Base-by-base conservation (phyloP, 352 stramenopile species). In the Albugo laibachii region DNA sequence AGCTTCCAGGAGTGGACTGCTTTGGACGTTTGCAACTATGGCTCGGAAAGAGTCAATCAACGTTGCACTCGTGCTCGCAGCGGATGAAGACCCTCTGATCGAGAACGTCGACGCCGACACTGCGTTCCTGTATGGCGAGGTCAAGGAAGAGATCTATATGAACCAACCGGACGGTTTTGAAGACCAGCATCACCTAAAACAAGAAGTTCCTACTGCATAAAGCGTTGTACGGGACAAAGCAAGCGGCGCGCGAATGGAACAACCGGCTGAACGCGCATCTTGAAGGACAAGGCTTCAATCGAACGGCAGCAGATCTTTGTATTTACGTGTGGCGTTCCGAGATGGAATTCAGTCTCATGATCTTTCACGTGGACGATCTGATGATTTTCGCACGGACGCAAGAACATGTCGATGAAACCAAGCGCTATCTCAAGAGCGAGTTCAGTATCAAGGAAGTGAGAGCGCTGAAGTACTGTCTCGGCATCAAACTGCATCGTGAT, bases 301-400 rank as follows among this genome's bases (percentile, higher is more conserved):
- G 47, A 11, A 54, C 47, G 18, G 37, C 45, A 12, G 50, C 21
- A 0, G 50, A 62, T 8, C 34, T 57, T 14, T 62, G 58, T 20
- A 40, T 61, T 12, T 61, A 61, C 13, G 43, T 53, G 0, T 58
- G 56, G n/a, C n/a, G 36, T n/a, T n/a, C n/a, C n/a, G n/a, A n/a
- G n/a, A n/a, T n/a, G n/a, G n/a, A n/a, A n/a, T n/a, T n/a, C n/a
- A n/a, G n/a, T n/a, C n/a, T n/a, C n/a, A n/a, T n/a, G n/a, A n/a
- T n/a, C n/a, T n/a, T n/a, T n/a, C n/a, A n/a, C n/a, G n/a, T n/a
- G n/a, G n/a, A n/a, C n/a, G n/a, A n/a, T n/a, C n/a, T n/a, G n/a
- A n/a, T n/a, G n/a, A n/a, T n/a, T n/a, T n/a, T n/a, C n/a, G n/a
- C n/a, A n/a, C n/a, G n/a, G n/a, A n/a, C n/a, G n/a, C n/a, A n/a